These are phyloP conservation scores for Vanrija sp. DNA, from an alignment of 1,284 basidiomycete genomes.

Conservation along the genomic window DNA sequence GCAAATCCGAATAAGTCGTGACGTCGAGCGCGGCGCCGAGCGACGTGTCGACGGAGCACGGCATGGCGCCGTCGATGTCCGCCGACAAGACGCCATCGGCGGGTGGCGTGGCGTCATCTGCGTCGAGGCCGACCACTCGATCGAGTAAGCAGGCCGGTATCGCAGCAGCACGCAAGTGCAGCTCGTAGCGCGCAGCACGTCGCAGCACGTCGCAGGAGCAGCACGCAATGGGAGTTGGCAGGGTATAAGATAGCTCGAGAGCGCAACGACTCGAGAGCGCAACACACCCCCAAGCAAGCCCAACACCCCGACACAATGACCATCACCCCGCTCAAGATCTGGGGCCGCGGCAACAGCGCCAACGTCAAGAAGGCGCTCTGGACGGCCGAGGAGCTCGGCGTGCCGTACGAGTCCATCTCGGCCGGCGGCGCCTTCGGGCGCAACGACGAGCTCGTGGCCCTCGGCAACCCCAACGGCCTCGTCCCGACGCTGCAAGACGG, in stretches of 20 bases:
- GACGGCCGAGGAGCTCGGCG: conserved; percentile 9
- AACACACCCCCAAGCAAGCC: neutral
- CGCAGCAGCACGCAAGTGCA: too few relatives aligned
- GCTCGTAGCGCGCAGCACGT: too few relatives aligned
- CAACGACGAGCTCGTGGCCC: neutral
- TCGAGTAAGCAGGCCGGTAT: too few relatives aligned
- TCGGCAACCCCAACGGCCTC: conserved; percentile 1
- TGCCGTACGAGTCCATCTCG: conserved; percentile 4
- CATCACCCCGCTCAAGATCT: conserved; percentile 5
- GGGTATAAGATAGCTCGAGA: too few relatives aligned
- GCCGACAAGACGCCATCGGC: too few relatives aligned
- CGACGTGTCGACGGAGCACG: neutral
- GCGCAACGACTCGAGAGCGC: too few relatives aligned
- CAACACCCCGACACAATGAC: neutral
- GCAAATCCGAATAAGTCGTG: too few relatives aligned
- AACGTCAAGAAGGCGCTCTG: conserved; percentile 16
- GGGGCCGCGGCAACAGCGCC: conserved; percentile 13
- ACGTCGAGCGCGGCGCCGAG: neutral
- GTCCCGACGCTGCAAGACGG: conserved; percentile 14
- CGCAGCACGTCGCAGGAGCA: too few relatives aligned
- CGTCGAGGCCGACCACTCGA: too few relatives aligned
- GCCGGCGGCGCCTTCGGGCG: conserved; percentile 5
- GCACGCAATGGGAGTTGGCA: too few relatives aligned
- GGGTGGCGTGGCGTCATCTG: too few relatives aligned
- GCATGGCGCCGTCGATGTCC: neutral